Evolutionary conservation across 2,329 filamentous ascomycete species (phyloP).

Genomic region (Claviceps fusiformis): DNA sequence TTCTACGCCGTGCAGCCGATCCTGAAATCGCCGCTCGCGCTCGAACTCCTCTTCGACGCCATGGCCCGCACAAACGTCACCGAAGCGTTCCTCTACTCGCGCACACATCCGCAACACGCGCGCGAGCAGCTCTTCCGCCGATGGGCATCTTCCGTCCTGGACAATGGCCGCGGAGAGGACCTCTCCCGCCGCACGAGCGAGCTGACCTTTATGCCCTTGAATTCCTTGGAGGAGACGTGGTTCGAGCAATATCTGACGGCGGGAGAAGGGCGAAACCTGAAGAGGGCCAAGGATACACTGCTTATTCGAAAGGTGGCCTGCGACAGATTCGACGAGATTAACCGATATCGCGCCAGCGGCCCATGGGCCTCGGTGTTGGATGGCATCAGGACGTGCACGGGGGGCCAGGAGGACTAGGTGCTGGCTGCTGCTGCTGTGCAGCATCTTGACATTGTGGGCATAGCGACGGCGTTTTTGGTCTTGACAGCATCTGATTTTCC

Average conservation of each 20-base stretch:
- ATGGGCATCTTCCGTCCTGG: constrained; percentile 46
- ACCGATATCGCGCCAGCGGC: constrained; percentile 28
- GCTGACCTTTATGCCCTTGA: constrained; percentile 61
- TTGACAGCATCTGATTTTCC: too few relatives aligned
- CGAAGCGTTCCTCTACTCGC: constrained; percentile 62
- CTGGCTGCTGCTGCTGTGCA: not conserved
- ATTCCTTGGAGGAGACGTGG: constrained; percentile 56
- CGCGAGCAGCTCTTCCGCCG: constrained; percentile 54
- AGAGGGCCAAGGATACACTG: constrained; percentile 57
- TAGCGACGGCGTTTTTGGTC: not conserved
- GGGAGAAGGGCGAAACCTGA: constrained; percentile 50
- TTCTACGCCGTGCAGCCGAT: constrained; percentile 64
- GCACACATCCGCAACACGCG: constrained; percentile 46
- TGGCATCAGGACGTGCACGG: constrained; percentile 34
- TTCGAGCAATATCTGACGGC: constrained; percentile 54
- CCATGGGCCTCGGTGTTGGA: constrained; percentile 37
- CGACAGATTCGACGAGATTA: constrained; percentile 40
- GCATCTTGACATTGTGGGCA: not conserved
- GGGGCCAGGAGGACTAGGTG: constrained; percentile 17
- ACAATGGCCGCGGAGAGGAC: constrained; percentile 22
- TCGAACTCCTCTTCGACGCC: constrained; percentile 55
- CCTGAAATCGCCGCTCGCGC: constrained; percentile 47
- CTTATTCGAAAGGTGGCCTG: constrained; percentile 60
- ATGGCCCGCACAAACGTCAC: constrained; percentile 53
- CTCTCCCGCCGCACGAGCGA: constrained; percentile 48